phyloP scores from a whole-genome alignment of 805 yeast genomes.

The Starmerella bombicola region DNA sequence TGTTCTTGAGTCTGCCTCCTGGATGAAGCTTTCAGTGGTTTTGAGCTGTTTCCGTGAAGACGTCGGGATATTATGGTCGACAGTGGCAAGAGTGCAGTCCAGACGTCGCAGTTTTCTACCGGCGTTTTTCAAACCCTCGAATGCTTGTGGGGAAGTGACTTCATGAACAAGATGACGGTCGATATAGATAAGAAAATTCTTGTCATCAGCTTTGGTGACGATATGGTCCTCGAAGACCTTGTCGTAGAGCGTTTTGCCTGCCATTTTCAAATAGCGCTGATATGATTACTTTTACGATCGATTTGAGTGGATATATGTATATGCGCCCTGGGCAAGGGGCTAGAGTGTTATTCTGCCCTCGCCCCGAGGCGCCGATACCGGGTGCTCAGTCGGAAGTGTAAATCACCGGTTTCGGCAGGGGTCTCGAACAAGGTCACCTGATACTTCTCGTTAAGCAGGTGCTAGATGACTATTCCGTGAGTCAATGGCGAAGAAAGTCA shows the following conservation, averaged over 20 bases:
- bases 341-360: neutral
- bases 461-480: too few species aligned
- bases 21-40: constrained; percentile 64
- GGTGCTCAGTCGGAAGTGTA: too few species aligned
- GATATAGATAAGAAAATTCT: constrained; percentile 75
- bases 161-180: constrained; percentile 97
- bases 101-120: constrained; percentile 78
- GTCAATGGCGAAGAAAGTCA: too few species aligned
- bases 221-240: constrained; percentile 92
- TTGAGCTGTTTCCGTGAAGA: constrained; percentile 67
- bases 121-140: constrained; percentile 85
- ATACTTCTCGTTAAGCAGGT: too few species aligned
- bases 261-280: constrained; percentile 7
- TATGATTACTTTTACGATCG: constrained; percentile 8
- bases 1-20: constrained; percentile 80
- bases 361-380: too few species aligned
- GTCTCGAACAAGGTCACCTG: too few species aligned
- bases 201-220: constrained; percentile 79
- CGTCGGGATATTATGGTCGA: constrained; percentile 96
- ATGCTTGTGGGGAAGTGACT: constrained; percentile 98
- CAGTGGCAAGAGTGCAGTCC: constrained; percentile 90
- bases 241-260: constrained; percentile 67
- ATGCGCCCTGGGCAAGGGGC: neutral
- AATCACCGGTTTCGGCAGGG: too few species aligned
- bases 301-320: constrained; percentile 5